phyloP scores from a whole-genome alignment of 2,329 filamentous ascomycete species.

The Didymella pomorum region DNA sequence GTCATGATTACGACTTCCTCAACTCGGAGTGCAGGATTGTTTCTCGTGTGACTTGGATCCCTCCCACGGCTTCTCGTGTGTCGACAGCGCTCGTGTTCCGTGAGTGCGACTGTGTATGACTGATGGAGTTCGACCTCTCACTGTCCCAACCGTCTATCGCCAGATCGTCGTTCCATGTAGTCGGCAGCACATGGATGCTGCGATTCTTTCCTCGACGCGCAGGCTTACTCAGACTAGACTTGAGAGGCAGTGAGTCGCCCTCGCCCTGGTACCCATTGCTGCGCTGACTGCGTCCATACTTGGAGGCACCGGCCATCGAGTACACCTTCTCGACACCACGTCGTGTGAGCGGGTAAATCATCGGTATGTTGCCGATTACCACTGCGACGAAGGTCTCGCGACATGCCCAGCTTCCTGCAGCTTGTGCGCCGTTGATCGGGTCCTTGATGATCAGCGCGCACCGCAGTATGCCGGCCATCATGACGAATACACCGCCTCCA shows the following conservation, averaged over 20 bases:
- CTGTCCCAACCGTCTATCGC: slow-evolving; percentile 15
- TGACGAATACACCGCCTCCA: slow-evolving; percentile 64
- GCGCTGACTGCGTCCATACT: background rate
- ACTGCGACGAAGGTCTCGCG: slow-evolving; percentile 58
- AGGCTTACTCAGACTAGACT: slow-evolving; percentile 3
- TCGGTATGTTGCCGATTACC: slow-evolving; percentile 54
- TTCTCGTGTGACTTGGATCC: slow-evolving; percentile 17
- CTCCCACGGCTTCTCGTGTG: background rate
- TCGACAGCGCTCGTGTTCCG: background rate
- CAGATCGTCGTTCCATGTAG: slow-evolving; percentile 17
- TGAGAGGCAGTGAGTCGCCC: slow-evolving; percentile 21
- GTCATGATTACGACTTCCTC: slow-evolving; percentile 1
- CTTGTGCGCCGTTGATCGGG: slow-evolving; percentile 50
- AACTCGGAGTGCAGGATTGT: slow-evolving; percentile 7
- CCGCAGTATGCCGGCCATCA: slow-evolving; percentile 63
- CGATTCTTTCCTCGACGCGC: slow-evolving; percentile 1
- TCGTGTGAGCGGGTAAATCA: slow-evolving; percentile 49
- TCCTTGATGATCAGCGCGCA: slow-evolving; percentile 28
- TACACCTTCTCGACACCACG: slow-evolving; percentile 21
- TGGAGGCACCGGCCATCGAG: slow-evolving; percentile 14
- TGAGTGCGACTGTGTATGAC: slow-evolving; percentile 1
- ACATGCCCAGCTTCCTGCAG: slow-evolving; percentile 54
- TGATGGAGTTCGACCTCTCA: slow-evolving; percentile 7
- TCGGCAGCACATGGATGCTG: slow-evolving; percentile 13
- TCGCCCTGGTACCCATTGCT: slow-evolving; percentile 5